Conservation (phyloP, 257 asterid genomes). For the Salvia splendens region DNA sequence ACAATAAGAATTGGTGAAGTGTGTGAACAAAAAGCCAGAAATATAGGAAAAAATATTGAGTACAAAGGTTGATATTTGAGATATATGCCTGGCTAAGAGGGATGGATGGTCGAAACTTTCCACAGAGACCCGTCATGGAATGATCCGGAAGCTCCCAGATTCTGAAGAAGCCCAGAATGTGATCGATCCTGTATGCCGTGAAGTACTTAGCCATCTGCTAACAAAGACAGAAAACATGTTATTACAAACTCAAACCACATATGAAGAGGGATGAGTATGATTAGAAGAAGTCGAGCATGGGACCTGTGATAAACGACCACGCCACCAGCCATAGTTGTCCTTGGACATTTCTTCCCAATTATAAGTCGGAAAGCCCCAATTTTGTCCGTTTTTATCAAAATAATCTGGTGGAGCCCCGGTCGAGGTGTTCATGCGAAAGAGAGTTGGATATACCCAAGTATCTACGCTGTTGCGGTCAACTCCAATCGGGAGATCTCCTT, state of each 20-base stretch:
- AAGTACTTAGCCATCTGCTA: conserved; percentile 94
- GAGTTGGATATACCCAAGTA: conserved; percentile 93
- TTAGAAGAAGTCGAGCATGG: conserved; percentile 14
- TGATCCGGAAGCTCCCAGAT: conserved; percentile 99
- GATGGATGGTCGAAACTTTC: conserved; percentile 92
- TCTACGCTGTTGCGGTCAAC: conserved; percentile 94
- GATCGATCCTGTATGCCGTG: conserved; percentile 95
- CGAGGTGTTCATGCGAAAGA: conserved; percentile 93
- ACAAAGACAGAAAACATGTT: conserved; percentile 6
- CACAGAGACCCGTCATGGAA: conserved; percentile 94
- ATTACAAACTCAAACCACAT: conserved; percentile 14
- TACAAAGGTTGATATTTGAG: neutral
- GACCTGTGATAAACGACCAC: conserved; percentile 95
- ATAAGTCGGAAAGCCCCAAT: conserved; percentile 99
- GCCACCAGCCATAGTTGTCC: conserved; percentile 98
- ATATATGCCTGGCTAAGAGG: conserved; percentile 75
- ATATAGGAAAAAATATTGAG: neutral
- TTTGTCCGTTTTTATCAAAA: conserved; percentile 96
- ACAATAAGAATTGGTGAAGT: conserved; percentile 21
- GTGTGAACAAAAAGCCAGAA: neutral
- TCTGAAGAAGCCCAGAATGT: conserved; percentile 89
- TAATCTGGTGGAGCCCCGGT: conserved; percentile 99
- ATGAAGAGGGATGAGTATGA: conserved; percentile 1
- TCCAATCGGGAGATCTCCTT: conserved; percentile 98
- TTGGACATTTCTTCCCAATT: conserved; percentile 99